phyloP scores from a whole-genome alignment of 192 early-diverging fungal genomes.

The Coemansia sp. region DNA sequence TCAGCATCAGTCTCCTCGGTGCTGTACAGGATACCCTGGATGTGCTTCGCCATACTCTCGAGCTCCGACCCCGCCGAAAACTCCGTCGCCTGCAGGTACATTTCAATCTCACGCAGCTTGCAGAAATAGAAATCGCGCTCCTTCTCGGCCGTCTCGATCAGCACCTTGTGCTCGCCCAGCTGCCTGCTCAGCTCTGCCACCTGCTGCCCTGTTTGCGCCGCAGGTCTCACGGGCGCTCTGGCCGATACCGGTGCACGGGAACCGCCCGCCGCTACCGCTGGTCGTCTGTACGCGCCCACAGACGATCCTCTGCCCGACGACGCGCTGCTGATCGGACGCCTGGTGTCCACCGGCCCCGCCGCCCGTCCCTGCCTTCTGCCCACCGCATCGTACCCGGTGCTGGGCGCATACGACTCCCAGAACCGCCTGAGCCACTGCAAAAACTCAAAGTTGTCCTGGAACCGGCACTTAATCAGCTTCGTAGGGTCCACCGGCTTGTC shows the following conservation, averaged over 20 bases:
- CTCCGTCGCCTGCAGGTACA: conserved; percentile 83
- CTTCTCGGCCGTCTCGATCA: conserved; percentile 90
- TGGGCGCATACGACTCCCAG: conserved; percentile 87
- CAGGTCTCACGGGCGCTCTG: not conserved
- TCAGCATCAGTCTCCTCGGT: conserved; percentile 58
- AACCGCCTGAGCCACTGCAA: conserved; percentile 93
- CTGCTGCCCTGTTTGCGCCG: conserved; percentile 35
- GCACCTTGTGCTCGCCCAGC: conserved; percentile 74
- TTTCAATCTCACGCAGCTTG: conserved; percentile 93
- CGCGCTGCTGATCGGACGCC: conserved; percentile 40
- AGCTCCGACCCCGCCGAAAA: conserved; percentile 49
- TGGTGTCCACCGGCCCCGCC: conserved; percentile 28
- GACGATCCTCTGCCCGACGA: conserved; percentile 39
- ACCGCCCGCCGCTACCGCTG: not conserved
- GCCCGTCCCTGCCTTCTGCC: conserved; percentile 59
- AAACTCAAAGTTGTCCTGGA: conserved; percentile 99
- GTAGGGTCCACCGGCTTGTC: conserved; percentile 91
- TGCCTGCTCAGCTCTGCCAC: conserved; percentile 76
- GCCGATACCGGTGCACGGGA: not conserved
- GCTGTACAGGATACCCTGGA: conserved; percentile 91
- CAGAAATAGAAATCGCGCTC: conserved; percentile 97
- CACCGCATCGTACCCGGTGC: conserved; percentile 79
- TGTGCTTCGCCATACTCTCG: conserved; percentile 64
- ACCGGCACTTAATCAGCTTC: conserved; percentile 88
- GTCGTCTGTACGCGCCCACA: conserved; percentile 30